Conservation (phyloP, 2,329 filamentous ascomycete genomes). For the Cryphonectria radicalis region DNA sequence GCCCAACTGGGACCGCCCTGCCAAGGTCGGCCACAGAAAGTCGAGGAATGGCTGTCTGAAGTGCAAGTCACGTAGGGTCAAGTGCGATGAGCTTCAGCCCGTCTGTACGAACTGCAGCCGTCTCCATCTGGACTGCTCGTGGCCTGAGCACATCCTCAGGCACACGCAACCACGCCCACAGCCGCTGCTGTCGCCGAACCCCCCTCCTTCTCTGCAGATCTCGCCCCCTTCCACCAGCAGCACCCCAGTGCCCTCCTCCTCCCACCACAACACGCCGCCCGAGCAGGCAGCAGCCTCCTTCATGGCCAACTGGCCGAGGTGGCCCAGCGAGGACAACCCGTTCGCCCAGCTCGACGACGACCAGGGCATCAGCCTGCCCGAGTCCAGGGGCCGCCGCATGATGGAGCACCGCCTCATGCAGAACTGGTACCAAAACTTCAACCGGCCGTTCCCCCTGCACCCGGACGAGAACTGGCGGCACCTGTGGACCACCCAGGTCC, state of each 20-base stretch:
- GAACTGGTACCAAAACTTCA: conserved; percentile 32
- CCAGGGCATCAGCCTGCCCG: conserved; percentile 30
- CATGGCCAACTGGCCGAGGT: conserved; percentile 22
- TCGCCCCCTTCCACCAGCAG: conserved; percentile 13
- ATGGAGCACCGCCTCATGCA: conserved; percentile 38
- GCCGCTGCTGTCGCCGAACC: conserved; percentile 14
- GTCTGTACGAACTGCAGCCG: conserved; percentile 35
- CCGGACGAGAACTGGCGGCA: conserved; percentile 32
- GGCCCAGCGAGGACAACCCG: conserved; percentile 15
- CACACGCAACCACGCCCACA: neutral
- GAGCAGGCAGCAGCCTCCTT: conserved; percentile 11
- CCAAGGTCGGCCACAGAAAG: conserved; percentile 39
- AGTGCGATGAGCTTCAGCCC: conserved; percentile 36
- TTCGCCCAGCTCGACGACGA: conserved; percentile 19
- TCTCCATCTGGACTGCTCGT: conserved; percentile 33
- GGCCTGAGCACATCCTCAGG: conserved; percentile 24
- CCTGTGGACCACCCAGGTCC: conserved; percentile 32
- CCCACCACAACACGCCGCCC: conserved; percentile 10
- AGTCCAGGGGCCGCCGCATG: conserved; percentile 34
- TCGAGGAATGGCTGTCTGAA: conserved; percentile 39
- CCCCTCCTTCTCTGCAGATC: neutral
- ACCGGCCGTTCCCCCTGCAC: conserved; percentile 29
- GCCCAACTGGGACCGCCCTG: conserved; percentile 7
- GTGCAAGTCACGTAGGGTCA: conserved; percentile 39
- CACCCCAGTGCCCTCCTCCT: conserved; percentile 8